phyloP scores from a whole-genome alignment of 2,329 filamentous ascomycete genomes.

The Stemphylium beticola region DNA sequence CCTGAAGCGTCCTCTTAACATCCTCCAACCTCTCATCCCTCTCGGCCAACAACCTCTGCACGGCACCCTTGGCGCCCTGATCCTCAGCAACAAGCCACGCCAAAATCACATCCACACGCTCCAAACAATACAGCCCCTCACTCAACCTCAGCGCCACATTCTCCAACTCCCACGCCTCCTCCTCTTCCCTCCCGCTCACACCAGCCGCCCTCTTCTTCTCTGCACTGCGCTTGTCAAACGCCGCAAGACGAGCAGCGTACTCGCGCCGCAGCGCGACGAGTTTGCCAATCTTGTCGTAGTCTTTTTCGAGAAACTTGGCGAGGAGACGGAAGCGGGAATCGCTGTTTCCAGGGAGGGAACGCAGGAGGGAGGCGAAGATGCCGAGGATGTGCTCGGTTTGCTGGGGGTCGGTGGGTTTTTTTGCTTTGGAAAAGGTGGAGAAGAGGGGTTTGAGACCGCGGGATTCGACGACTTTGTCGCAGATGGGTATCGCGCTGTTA shows the following conservation, averaged over 20 bases:
- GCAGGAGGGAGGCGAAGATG: slow-evolving; percentile 82
- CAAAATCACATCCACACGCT: slow-evolving; percentile 82
- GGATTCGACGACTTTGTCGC: slow-evolving; percentile 77
- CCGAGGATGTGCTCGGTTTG: slow-evolving; percentile 81
- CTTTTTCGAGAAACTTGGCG: slow-evolving; percentile 94
- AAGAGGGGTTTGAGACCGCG: slow-evolving; percentile 87
- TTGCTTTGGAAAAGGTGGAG: slow-evolving; percentile 69
- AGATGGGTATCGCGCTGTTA: slow-evolving; percentile 64
- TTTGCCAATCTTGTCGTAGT: slow-evolving; percentile 83
- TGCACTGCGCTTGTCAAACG: slow-evolving; percentile 68
- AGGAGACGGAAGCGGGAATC: slow-evolving; percentile 80
- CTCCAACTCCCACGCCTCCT: slow-evolving; percentile 68
- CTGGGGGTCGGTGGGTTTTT: slow-evolving; percentile 68
- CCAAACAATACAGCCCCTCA: slow-evolving; percentile 81
- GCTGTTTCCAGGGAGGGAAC: slow-evolving; percentile 77
- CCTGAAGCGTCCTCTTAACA: slow-evolving; percentile 71
- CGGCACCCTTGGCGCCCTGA: slow-evolving; percentile 70
- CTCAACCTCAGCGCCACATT: slow-evolving; percentile 79
- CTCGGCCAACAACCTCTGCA: slow-evolving; percentile 69
- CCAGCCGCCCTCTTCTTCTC: slow-evolving; percentile 61
- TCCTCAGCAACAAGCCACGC: slow-evolving; percentile 95
- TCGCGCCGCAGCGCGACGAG: slow-evolving; percentile 74
- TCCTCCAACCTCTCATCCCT: slow-evolving; percentile 69
- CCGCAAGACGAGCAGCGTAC: slow-evolving; percentile 67
- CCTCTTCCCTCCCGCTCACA: slow-evolving; percentile 59